Percentiles rank a stretch among this genome's conserved stretches.
These are phyloP conservation scores for Globisporangium nunn DNA, from an alignment of 352 stramenopile genomes.

Conservation along the genomic window DNA sequence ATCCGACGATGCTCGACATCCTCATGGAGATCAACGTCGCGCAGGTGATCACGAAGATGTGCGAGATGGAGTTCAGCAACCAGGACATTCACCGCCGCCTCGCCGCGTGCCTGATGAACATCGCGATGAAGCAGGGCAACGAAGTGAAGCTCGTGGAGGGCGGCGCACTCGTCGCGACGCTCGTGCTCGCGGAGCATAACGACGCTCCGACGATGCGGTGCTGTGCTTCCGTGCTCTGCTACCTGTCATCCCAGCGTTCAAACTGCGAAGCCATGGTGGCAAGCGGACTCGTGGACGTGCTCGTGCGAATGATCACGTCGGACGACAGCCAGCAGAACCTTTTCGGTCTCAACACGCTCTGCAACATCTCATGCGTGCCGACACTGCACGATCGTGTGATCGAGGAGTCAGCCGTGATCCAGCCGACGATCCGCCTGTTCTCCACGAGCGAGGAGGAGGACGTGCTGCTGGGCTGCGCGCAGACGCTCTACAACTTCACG, in stretches of 20 bases:
- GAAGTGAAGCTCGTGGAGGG: slow-evolving; percentile 64
- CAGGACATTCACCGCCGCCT: slow-evolving; percentile 70
- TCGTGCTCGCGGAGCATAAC: slow-evolving; percentile 65
- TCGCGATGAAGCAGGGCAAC: slow-evolving; percentile 42
- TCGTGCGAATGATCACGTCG: slow-evolving; percentile 47
- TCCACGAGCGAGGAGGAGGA: slow-evolving; percentile 32
- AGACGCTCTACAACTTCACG: slow-evolving; percentile 68
- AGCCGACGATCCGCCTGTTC: slow-evolving; percentile 48
- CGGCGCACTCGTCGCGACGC: slow-evolving; percentile 51
- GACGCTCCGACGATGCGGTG: slow-evolving; percentile 65
- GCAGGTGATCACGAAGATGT: slow-evolving; percentile 82
- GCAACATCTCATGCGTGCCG: slow-evolving; percentile 62
- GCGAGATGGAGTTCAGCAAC: slow-evolving; percentile 79
- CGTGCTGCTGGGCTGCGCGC: slow-evolving; percentile 50
- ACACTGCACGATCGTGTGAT: slow-evolving; percentile 59
- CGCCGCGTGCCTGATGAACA: slow-evolving; percentile 70
- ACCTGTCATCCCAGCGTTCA: slow-evolving; percentile 48
- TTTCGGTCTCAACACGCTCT: slow-evolving; percentile 68
- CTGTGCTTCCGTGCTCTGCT: slow-evolving; percentile 65
- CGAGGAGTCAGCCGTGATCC: slow-evolving; percentile 43
- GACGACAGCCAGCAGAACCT: slow-evolving; percentile 55
- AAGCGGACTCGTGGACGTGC: slow-evolving; percentile 57
- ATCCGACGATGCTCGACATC: slow-evolving; percentile 56
- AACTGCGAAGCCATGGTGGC: slow-evolving; percentile 76
- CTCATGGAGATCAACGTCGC: slow-evolving; percentile 83